Evolutionary conservation across 177 flowering plant genomes (phyloP).

Genomic region (Vitis hybrid): DNA sequence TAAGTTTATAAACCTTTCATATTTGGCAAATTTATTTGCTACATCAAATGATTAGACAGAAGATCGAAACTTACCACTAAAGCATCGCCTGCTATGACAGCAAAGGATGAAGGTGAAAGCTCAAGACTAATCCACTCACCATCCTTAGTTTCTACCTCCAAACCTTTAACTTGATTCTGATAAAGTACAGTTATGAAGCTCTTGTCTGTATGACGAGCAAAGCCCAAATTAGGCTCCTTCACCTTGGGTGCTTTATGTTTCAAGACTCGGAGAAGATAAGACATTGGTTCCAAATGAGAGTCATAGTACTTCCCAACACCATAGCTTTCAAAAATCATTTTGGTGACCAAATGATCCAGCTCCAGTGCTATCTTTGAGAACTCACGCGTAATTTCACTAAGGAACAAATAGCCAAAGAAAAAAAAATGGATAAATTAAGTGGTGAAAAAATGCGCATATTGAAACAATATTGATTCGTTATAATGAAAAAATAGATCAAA

Average conservation of each 20-base stretch:
- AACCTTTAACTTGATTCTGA: conserved; percentile 31
- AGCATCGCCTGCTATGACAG: conserved; percentile 21
- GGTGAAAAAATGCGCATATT: not conserved
- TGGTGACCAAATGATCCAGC: conserved; percentile 38
- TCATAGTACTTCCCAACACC: conserved; percentile 37
- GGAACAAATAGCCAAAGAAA: not conserved
- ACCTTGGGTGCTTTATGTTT: conserved; percentile 21
- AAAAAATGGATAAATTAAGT: not conserved
- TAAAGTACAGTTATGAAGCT: conserved; percentile 33
- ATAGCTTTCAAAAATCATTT: conserved; percentile 49
- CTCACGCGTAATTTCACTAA: conserved; percentile 24
- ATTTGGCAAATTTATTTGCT: too few species aligned
- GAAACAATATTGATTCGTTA: not conserved
- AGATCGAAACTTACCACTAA: not conserved
- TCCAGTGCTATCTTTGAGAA: conserved; percentile 27
- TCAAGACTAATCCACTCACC: conserved; percentile 23
- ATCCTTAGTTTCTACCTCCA: conserved; percentile 31
- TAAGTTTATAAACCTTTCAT: too few species aligned
- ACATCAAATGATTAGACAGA: too few species aligned
- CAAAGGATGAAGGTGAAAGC: conserved; percentile 23
- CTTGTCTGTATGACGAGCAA: conserved; percentile 37
- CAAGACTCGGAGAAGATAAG: conserved; percentile 40
- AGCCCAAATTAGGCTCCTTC: conserved; percentile 23
- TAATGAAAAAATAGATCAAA: not conserved
- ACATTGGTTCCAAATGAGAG: conserved; percentile 26